These are phyloP conservation scores for Magnolia changhungtana DNA, from an alignment of 164 flowering plant genomes.

Conservation along the genomic window DNA sequence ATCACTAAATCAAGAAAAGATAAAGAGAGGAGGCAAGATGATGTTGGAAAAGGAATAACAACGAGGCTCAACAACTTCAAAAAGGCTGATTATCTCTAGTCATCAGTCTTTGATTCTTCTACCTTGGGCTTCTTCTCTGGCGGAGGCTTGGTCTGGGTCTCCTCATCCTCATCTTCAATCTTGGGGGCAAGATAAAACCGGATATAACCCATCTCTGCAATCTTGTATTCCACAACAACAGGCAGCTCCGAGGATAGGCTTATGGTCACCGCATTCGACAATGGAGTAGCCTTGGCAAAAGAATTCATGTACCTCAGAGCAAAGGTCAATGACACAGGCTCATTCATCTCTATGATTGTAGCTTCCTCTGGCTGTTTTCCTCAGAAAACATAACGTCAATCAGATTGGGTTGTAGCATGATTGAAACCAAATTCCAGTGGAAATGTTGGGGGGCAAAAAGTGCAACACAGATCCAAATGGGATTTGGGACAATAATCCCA, in stretches of 20 bases:
- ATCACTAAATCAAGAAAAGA: not conserved
- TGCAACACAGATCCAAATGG: too few species aligned
- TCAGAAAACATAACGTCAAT: not conserved
- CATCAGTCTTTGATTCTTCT: not conserved
- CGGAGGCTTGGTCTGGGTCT: not conserved
- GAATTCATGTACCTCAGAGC: constrained; percentile 90
- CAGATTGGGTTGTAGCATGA: not conserved
- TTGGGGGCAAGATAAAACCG: constrained; percentile 84
- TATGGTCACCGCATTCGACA: constrained; percentile 67
- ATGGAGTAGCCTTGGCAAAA: constrained; percentile 80
- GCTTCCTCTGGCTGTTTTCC: constrained; percentile 72
- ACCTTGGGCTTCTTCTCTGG: not conserved
- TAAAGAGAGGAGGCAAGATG: not conserved
- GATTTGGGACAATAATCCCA: too few species aligned
- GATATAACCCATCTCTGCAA: constrained; percentile 82
- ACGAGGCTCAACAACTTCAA: not conserved
- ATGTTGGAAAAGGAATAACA: not conserved
- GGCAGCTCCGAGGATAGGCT: constrained; percentile 83
- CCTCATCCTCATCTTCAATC: constrained; percentile 82
- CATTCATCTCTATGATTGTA: constrained; percentile 76
- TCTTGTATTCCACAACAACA: constrained; percentile 84
- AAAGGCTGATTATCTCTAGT: not conserved
- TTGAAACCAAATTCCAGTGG: too few species aligned
- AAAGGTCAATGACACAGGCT: constrained; percentile 81
- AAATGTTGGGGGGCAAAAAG: not conserved